phyloP scores from a whole-genome alignment of 2,329 filamentous ascomycete species.

The Aureobasidium namibiae region DNA sequence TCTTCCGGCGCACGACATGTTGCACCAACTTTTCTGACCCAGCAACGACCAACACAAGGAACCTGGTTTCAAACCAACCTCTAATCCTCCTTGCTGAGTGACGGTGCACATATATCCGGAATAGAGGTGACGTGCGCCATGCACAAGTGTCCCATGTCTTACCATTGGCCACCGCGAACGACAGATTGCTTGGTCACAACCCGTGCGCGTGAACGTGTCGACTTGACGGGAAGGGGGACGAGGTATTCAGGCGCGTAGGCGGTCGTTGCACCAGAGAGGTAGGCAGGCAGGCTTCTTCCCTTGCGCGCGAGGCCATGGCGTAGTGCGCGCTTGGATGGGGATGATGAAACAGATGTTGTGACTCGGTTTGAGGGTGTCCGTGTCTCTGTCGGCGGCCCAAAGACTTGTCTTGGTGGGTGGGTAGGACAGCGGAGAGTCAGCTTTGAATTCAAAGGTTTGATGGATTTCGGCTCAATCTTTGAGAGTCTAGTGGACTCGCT shows the following conservation, averaged over 20 bases:
- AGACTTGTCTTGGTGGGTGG: background rate
- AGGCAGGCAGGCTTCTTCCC: background rate
- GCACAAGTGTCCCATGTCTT: background rate
- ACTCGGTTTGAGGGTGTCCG: background rate
- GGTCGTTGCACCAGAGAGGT: background rate
- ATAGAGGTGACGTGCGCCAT: background rate
- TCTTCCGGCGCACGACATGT: background rate
- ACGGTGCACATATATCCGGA: background rate
- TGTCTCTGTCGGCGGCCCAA: background rate
- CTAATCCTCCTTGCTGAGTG: background rate
- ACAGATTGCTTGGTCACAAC: background rate
- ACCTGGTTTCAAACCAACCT: background rate
- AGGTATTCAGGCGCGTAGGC: background rate
- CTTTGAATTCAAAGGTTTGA: no score
- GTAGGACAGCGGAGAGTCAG: background rate
- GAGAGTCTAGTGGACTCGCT: background rate
- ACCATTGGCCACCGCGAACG: background rate
- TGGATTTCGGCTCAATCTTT: no score
- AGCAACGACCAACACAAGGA: background rate
- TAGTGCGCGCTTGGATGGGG: background rate
- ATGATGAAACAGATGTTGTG: slow-evolving; percentile 2
- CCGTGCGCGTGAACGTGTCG: background rate
- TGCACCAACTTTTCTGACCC: background rate
- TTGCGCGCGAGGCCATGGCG: background rate
- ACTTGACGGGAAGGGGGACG: background rate